These are phyloP conservation scores for Monosporascus sp. DNA, from an alignment of 2,329 filamentous ascomycete species.

Conservation along the genomic window DNA sequence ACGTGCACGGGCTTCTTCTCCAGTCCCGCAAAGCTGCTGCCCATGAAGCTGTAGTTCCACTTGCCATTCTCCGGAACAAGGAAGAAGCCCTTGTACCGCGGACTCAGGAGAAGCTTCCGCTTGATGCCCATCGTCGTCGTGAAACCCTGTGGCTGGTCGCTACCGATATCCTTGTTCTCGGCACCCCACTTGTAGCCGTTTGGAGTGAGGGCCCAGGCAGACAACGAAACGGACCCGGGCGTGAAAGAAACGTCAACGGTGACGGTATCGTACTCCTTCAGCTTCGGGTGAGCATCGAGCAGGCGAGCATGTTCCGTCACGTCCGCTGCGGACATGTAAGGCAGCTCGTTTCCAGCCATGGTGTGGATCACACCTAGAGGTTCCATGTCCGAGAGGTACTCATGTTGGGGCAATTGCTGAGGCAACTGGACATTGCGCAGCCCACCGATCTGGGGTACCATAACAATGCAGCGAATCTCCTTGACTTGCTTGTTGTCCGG, in stretches of 20 bases:
- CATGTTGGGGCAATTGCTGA: slow-evolving; percentile 84
- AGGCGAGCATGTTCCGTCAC: slow-evolving; percentile 91
- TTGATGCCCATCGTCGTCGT: slow-evolving; percentile 89
- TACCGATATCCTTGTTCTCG: slow-evolving; percentile 88
- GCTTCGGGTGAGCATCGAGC: slow-evolving; percentile 73
- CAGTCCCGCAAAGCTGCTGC: slow-evolving; percentile 76
- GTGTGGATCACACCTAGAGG: slow-evolving; percentile 95
- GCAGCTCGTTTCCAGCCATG: slow-evolving; percentile 86
- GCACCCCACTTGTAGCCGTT: slow-evolving; percentile 94
- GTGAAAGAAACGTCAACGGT: slow-evolving; percentile 97
- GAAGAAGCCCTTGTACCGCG: slow-evolving; percentile 94
- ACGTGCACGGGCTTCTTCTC: slow-evolving; percentile 91
- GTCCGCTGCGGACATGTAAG: slow-evolving; percentile 93
- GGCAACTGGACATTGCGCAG: slow-evolving; percentile 89
- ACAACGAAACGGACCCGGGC: slow-evolving; percentile 89
- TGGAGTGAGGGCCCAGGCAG: slow-evolving; percentile 88
- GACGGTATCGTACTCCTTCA: slow-evolving; percentile 84
- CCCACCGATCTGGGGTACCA: slow-evolving; percentile 94
- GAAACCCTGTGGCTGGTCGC: slow-evolving; percentile 92
- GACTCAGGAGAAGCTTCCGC: slow-evolving; percentile 86
- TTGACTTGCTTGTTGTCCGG: slow-evolving; percentile 95
- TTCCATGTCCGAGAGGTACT: slow-evolving; percentile 81
- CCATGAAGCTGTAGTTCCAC: slow-evolving; percentile 99
- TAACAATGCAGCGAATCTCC: slow-evolving; percentile 92
- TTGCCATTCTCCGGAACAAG: slow-evolving; percentile 81